Conservation (phyloP, 805 yeast species). For the Vanderwaltozyma polyspora region DNA sequence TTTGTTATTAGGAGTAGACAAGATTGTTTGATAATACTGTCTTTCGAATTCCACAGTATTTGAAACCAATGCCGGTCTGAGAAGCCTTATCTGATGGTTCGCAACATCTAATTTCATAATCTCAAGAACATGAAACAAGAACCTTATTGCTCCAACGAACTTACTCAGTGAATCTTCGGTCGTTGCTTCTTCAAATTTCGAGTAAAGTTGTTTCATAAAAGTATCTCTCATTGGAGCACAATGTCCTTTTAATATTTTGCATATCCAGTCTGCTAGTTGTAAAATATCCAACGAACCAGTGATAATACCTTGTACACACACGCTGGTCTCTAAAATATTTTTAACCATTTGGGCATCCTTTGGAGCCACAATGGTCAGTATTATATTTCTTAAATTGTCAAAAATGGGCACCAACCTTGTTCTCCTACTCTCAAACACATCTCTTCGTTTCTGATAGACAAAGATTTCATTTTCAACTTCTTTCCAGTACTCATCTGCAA, state of each 20-base stretch:
- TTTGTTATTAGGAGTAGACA: slow-evolving; percentile 42
- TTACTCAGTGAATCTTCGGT: slow-evolving; percentile 34
- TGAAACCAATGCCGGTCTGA: slow-evolving; percentile 73
- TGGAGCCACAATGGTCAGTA: slow-evolving; percentile 62
- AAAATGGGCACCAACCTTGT: slow-evolving; percentile 56
- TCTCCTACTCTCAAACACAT: slow-evolving; percentile 23
- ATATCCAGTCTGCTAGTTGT: slow-evolving; percentile 60
- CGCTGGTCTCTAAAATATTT: slow-evolving; percentile 67
- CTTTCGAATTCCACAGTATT: slow-evolving; percentile 83
- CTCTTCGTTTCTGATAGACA: slow-evolving; percentile 27
- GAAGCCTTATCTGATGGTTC: slow-evolving; percentile 82
- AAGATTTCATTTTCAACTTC: slow-evolving; percentile 61
- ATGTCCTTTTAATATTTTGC: slow-evolving; percentile 67
- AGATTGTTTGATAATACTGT: slow-evolving; percentile 50
- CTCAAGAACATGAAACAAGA: slow-evolving; percentile 72
- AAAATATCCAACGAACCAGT: slow-evolving; percentile 65
- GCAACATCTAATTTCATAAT: slow-evolving; percentile 94
- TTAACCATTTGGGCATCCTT: slow-evolving; percentile 58
- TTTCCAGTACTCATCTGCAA: slow-evolving; percentile 75
- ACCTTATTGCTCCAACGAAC: slow-evolving; percentile 64
- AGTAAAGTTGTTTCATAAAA: slow-evolving; percentile 75
- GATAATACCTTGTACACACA: slow-evolving; percentile 61
- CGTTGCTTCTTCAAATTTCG: slow-evolving; percentile 37
- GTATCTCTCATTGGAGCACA: slow-evolving; percentile 93
- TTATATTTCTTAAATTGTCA: slow-evolving; percentile 61